Conservation (phyloP, 179 eudicot genomes). For the Amaranthus tricolor region DNA sequence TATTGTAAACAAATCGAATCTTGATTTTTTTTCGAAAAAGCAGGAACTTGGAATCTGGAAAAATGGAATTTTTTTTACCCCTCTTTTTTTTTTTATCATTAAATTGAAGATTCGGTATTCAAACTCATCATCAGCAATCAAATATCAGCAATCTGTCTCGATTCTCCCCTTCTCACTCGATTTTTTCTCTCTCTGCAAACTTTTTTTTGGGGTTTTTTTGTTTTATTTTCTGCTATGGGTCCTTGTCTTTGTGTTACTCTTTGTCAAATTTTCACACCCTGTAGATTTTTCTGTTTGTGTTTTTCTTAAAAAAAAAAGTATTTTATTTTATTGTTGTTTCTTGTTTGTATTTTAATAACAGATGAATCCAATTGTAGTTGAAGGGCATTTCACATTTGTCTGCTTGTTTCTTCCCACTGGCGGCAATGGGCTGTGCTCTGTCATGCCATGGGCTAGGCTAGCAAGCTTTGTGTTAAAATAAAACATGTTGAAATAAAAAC, state of each 20-base stretch:
- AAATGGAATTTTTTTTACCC: neutral
- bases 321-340: too few relatives aligned
- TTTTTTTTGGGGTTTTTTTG: neutral
- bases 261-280: slow-evolving; percentile 31
- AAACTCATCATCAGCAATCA: slow-evolving; percentile 22
- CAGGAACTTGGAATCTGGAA: slow-evolving; percentile 21
- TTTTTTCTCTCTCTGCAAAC: slow-evolving; percentile 12
- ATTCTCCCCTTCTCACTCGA: slow-evolving; percentile 29
- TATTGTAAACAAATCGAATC: slow-evolving; percentile 25
- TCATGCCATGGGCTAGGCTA: too few relatives aligned
- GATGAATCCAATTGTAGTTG: too few relatives aligned
- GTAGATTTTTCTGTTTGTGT: neutral
- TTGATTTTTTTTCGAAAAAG: slow-evolving; percentile 10
- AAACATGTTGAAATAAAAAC: too few relatives aligned
- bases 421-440: too few relatives aligned
- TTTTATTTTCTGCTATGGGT: neutral
- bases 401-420: too few relatives aligned
- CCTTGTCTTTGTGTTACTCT: neutral
- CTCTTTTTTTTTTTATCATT: neutral
- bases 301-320: too few relatives aligned
- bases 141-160: slow-evolving; percentile 22
- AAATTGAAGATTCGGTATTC: slow-evolving; percentile 20
- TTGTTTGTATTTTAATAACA: too few relatives aligned
- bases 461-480: too few relatives aligned
- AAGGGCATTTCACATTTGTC: too few relatives aligned